A percentile compares a stretch with the other conserved stretches of the same genome.
These are phyloP conservation scores for Apiotrichum porosum DNA, from an alignment of 1,284 basidiomycete species.

Conservation along the genomic window DNA sequence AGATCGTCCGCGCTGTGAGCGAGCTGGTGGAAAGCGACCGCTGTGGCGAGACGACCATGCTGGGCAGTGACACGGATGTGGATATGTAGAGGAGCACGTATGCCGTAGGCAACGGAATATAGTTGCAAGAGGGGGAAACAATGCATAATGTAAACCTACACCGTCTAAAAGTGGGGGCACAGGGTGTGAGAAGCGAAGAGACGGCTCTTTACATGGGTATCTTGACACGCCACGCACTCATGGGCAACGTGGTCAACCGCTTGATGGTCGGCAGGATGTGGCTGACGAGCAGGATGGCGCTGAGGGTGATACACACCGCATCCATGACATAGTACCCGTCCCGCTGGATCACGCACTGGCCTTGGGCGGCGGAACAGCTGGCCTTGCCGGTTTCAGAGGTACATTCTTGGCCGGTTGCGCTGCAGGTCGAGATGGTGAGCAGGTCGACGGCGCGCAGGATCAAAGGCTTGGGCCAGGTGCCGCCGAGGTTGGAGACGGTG, in stretches of 20 bases:
- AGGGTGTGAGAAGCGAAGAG: too few species aligned
- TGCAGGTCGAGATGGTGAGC: conserved; percentile 76
- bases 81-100: conserved; percentile 7
- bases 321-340: conserved; percentile 93
- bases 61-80: conserved; percentile 16
- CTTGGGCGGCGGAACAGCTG: conserved; percentile 68
- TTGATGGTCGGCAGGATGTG: conserved; percentile 81
- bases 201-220: conserved; percentile 30
- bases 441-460: conserved; percentile 67
- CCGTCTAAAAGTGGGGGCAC: too few species aligned
- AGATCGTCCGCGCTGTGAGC: conserved; percentile 29
- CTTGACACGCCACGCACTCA: conserved; percentile 47
- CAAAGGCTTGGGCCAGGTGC: conserved; percentile 74
- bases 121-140: too few species aligned
- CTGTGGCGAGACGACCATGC: conserved; percentile 7
- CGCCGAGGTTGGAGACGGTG: conserved; percentile 94
- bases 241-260: conserved; percentile 54
- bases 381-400: conserved; percentile 83
- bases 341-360: conserved; percentile 71
- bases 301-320: conserved; percentile 69
- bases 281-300: conserved; percentile 63
- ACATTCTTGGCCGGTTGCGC: conserved; percentile 65
- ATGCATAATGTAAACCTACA: not conserved
- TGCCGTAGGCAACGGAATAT: too few species aligned
- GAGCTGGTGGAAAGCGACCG: conserved; percentile 22